These are phyloP conservation scores for Fomes fomentarius DNA, from an alignment of 1,284 basidiomycete species.

Conservation along the genomic window DNA sequence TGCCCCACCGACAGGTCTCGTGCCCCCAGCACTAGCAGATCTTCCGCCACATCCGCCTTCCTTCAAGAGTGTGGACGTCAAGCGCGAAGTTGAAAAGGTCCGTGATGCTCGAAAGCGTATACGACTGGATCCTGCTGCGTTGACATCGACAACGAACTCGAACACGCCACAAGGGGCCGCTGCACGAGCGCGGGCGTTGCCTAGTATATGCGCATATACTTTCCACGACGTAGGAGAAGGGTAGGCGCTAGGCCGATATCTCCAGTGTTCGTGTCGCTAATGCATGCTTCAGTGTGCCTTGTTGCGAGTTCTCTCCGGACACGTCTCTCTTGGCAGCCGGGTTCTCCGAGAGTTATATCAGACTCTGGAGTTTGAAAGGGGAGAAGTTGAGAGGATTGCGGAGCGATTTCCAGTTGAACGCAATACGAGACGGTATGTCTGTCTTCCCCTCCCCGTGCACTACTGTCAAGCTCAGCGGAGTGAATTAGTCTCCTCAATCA, in stretches of 20 bases:
- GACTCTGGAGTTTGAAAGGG: conserved; percentile 94
- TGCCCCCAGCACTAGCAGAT: conserved; percentile 72
- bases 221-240: conserved; percentile 90
- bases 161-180: conserved; percentile 61
- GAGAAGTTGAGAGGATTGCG: conserved; percentile 83
- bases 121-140: conserved; percentile 75
- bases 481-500: conserved; percentile 57
- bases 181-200: conserved; percentile 66
- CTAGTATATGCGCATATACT: conserved; percentile 93
- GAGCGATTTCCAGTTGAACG: conserved; percentile 72
- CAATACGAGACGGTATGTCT: conserved; percentile 70
- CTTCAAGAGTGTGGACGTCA: conserved; percentile 89
- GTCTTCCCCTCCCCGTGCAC: background rate
- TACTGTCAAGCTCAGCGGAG: conserved; percentile 7
- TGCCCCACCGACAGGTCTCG: conserved; percentile 49
- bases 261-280: background rate
- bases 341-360: conserved; percentile 94
- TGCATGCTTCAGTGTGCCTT: conserved; percentile 65
- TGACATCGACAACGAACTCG: conserved; percentile 55
- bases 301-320: conserved; percentile 89
- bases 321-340: conserved; percentile 95
- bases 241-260: conserved; percentile 48
- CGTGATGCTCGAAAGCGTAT: conserved; percentile 92
- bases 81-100: conserved; percentile 89
- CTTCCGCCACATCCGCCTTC: conserved; percentile 78